Conservation (phyloP, 352 stramenopile species). For the Phytophthora ramorum region DNA sequence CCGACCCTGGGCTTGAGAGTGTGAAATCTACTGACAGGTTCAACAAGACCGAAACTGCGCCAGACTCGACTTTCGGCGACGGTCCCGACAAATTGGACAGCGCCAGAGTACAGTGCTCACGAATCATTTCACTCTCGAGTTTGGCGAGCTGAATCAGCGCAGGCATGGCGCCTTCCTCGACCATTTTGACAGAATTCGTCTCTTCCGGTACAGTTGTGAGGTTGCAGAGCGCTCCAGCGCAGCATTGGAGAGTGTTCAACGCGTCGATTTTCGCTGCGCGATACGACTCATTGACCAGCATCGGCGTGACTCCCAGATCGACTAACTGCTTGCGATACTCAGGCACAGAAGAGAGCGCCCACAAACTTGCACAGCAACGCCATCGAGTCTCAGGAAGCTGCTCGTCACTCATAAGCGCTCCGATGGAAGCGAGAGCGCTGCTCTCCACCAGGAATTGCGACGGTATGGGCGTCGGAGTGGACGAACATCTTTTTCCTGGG, state of each 20-base stretch:
- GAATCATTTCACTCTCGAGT: conserved; percentile 64
- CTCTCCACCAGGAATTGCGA: conserved; percentile 37
- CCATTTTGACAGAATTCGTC: conserved; percentile 61
- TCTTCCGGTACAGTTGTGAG: conserved; percentile 52
- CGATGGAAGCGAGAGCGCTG: conserved; percentile 49
- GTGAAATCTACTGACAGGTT: conserved; percentile 49
- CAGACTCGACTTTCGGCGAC: conserved; percentile 74
- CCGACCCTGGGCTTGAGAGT: background rate
- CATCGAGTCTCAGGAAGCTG: conserved; percentile 64
- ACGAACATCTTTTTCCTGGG: conserved; percentile 1
- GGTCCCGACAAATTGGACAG: conserved; percentile 76
- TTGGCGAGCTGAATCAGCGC: conserved; percentile 72
- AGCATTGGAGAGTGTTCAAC: conserved; percentile 61
- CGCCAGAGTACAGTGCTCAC: conserved; percentile 72
- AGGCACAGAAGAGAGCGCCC: conserved; percentile 52
- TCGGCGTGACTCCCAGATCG: conserved; percentile 46
- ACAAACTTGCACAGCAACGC: conserved; percentile 67
- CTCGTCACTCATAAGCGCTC: conserved; percentile 38
- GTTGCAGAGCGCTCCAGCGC: conserved; percentile 65
- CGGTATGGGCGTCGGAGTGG: conserved; percentile 17
- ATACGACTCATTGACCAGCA: conserved; percentile 57
- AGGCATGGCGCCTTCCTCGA: conserved; percentile 64
- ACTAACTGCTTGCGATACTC: conserved; percentile 59
- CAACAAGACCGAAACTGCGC: conserved; percentile 65
- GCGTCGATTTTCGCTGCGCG: conserved; percentile 24